phyloP scores from a whole-genome alignment of 148 eudicot genomes.

The Cornus kousa region DNA sequence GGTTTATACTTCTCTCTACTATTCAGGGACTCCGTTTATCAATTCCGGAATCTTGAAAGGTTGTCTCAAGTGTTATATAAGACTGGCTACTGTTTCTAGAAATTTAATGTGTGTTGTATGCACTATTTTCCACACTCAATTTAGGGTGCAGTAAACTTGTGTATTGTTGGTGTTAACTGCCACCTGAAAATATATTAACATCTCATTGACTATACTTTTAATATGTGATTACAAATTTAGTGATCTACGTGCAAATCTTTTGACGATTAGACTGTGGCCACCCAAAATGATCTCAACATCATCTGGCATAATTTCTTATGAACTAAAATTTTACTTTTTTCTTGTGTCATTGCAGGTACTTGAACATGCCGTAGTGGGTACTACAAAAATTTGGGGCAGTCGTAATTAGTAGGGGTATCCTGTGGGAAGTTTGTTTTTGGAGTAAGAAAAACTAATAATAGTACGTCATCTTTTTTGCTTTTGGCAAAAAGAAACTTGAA shows the following conservation, averaged over 20 bases:
- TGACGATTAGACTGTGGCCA: neutral
- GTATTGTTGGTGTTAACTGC: neutral
- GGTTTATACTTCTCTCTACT: no score
- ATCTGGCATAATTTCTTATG: neutral
- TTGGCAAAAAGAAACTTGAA: neutral
- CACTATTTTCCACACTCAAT: no score
- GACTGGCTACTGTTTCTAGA: no score
- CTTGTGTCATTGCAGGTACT: neutral
- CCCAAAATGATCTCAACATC: neutral
- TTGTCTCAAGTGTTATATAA: no score
- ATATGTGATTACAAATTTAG: neutral
- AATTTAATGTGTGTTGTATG: neutral
- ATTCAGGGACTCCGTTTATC: no score
- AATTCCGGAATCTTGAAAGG: no score
- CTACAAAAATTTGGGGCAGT: neutral
- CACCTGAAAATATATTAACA: no score
- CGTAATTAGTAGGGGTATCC: neutral
- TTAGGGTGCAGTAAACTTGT: no score
- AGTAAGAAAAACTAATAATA: neutral
- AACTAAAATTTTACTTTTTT: neutral
- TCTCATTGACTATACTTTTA: no score
- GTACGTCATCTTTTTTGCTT: neutral
- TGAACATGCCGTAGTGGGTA: neutral
- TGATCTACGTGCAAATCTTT: neutral
- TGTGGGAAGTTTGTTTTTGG: conserved; percentile 11